phyloP scores from a whole-genome alignment of 1,284 basidiomycete species.

The Schizophyllum amplum region DNA sequence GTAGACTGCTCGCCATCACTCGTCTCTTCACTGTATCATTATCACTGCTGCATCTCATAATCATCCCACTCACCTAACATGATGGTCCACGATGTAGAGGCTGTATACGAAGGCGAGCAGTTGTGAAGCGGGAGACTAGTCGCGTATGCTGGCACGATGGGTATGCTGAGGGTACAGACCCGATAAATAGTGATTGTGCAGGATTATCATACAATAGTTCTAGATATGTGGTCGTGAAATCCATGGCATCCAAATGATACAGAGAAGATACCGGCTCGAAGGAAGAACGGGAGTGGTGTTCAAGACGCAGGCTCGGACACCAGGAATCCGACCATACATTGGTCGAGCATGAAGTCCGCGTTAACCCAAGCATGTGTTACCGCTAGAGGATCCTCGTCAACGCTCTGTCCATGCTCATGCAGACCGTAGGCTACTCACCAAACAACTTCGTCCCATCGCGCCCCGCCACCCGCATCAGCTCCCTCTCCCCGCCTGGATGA shows the following conservation, averaged over 20 bases:
- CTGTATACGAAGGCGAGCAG: too few species aligned
- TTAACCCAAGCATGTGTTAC: constrained; percentile 79
- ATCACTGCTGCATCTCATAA: background rate
- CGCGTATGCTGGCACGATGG: too few species aligned
- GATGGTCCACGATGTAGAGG: too few species aligned
- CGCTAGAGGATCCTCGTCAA: constrained; percentile 19
- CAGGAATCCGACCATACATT: constrained; percentile 85
- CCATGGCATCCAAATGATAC: background rate
- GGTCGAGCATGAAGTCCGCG: constrained; percentile 87
- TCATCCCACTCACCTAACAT: background rate
- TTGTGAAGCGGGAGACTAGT: too few species aligned
- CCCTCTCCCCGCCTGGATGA: constrained; percentile 91
- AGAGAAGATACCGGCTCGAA: background rate
- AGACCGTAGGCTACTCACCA: constrained; percentile 47
- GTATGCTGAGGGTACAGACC: background rate
- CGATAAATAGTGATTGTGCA: background rate
- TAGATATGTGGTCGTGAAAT: background rate
- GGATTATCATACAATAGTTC: background rate
- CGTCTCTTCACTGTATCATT: background rate
- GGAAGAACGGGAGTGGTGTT: too few species aligned
- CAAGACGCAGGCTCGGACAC: constrained; percentile 45
- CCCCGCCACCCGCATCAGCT: constrained; percentile 94
- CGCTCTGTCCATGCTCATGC: background rate
- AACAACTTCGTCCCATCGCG: constrained; percentile 93
- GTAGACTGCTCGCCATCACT: background rate